Evolutionary conservation across 2,329 filamentous ascomycete species (phyloP), one percentile per base, ranked within the genome.

Genomic region (Metarhizium humberi): DNA sequence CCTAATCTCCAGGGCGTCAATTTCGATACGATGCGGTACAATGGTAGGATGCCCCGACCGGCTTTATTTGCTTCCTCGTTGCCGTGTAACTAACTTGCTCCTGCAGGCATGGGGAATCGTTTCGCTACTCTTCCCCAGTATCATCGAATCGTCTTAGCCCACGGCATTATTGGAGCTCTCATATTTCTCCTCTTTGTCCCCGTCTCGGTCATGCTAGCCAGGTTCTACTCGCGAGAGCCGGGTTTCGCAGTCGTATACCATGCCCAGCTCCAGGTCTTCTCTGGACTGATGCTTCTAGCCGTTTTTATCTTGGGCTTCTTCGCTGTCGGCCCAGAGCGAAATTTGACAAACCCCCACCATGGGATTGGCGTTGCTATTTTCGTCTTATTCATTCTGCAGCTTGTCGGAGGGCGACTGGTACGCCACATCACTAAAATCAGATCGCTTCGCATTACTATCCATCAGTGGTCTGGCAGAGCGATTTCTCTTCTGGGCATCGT

Each of bases 391-490:
- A 67, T 90, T 49, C 71, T 88, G 4, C 90, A 94, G 66, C 79
- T 85, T 16, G 64, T 92, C 2, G 85, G 84, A 32, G 88, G 88
- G 3, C 79, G 81, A 53, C 72, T 88, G 45, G 80, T 91, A 43
- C 74, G 72, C 55, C 72, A 77, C 55, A 77, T 82, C 52, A 71
- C 70, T 45, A 74, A 74, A 52, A 71, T 74, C 36, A 76, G 74
- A 52, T 78, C 78, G 18, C 64, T 80, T 14, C 73, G 80, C 20
- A 69, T 77, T 42, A 78, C 88, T 78, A 70, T 97, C 46, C 94
- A 99, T 72, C 88, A 92, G 67, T 96, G 94, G 90, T 73, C 88
- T 18, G 94, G 94, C 18, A 79, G 92, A 56, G 74, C 81, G 0
- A 83, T 92, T 63, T 87, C 88, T 3, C 71, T 97, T 18, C 76